Evolutionary conservation across 176 grass and related monocot genomes (phyloP).

Genomic region (Canna indica): DNA sequence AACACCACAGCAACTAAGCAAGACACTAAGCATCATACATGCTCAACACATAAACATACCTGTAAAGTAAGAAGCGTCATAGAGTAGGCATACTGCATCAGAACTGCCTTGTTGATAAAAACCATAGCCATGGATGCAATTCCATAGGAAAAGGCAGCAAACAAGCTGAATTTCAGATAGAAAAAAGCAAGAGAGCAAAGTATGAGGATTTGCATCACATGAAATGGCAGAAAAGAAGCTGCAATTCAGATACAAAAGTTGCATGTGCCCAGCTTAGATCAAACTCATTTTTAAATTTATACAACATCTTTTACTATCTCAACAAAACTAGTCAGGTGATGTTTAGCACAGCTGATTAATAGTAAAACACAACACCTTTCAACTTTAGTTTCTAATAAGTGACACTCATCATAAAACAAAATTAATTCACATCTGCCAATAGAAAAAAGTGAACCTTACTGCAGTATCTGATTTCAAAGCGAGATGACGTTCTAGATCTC

Average conservation of each 20-base stretch:
- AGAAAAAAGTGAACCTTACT: too few relatives aligned
- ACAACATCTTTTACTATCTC: not conserved
- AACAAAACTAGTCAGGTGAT: not conserved
- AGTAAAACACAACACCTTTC: not conserved
- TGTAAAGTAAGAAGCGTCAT: constrained; percentile 93
- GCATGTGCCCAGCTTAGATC: too few relatives aligned
- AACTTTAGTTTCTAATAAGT: not conserved
- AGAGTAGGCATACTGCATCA: constrained; percentile 92
- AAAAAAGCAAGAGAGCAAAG: not conserved
- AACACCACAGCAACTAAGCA: too few relatives aligned
- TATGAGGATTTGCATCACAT: not conserved
- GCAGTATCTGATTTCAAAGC: not conserved
- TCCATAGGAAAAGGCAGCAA: constrained; percentile 82
- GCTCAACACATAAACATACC: constrained; percentile 25
- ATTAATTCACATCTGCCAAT: too few relatives aligned
- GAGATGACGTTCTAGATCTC: not conserved
- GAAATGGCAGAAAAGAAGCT: not conserved
- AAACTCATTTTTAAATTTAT: not conserved
- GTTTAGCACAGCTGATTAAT: too few relatives aligned
- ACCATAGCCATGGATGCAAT: constrained; percentile 89
- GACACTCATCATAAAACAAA: too few relatives aligned
- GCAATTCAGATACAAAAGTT: not conserved
- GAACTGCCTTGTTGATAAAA: constrained; percentile 89
- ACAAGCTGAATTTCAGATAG: constrained; percentile 44
- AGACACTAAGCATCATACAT: not conserved